Evolutionary conservation across 2,329 filamentous ascomycete genomes (phyloP).

Genomic region (Ascochyta pisi): DNA sequence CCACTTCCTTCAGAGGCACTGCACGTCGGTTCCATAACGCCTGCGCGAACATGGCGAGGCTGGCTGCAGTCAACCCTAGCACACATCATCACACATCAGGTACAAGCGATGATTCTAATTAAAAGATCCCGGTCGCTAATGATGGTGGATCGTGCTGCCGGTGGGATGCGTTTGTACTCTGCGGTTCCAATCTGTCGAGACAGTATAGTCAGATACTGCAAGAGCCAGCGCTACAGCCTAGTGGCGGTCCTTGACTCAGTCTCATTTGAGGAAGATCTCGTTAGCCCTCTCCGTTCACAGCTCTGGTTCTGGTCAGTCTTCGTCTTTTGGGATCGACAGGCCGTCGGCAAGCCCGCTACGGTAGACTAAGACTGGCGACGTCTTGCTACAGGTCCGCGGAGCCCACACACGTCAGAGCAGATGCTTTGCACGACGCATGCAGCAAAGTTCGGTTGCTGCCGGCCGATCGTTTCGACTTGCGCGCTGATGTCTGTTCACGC

Average conservation of each 20-base stretch:
- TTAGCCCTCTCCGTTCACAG: constrained; percentile 21
- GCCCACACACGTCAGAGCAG: constrained; percentile 24
- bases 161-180: background rate
- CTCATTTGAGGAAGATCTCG: constrained; percentile 19
- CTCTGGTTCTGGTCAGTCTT: constrained; percentile 13
- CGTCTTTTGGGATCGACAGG: background rate
- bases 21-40: constrained; percentile 29
- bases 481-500: constrained; percentile 15
- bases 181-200: background rate
- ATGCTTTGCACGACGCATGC: constrained; percentile 34
- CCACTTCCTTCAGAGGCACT: constrained; percentile 19
- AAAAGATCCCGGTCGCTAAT: background rate
- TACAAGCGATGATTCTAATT: background rate
- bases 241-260: constrained; percentile 15
- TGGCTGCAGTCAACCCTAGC: constrained; percentile 15
- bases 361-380: constrained; percentile 22
- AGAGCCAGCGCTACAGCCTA: constrained; percentile 12
- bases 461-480: constrained; percentile 35
- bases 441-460: constrained; percentile 44
- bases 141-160: background rate
- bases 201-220: background rate
- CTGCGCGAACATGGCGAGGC: constrained; percentile 25
- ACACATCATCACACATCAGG: constrained; percentile 1
- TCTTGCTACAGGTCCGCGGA: constrained; percentile 17
- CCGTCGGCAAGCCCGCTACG: constrained; percentile 29